phyloP scores from a whole-genome alignment of 352 stramenopile genomes.

The Globisporangium yorkense region DNA sequence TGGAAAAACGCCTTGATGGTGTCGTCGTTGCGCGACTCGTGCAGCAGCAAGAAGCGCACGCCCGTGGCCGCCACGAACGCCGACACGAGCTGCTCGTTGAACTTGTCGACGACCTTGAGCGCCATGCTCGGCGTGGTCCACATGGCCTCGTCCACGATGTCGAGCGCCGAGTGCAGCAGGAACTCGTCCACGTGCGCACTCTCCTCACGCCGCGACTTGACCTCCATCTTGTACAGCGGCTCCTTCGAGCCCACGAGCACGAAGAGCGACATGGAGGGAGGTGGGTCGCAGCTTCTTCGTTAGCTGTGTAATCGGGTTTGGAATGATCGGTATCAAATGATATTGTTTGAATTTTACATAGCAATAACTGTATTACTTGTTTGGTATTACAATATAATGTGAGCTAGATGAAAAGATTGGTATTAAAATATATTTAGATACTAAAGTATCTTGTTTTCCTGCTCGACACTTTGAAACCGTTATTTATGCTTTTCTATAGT shows the following conservation, averaged over 20 bases:
- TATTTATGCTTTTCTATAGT: no score
- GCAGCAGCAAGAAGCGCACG: slow-evolving; percentile 95
- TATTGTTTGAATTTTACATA: no score
- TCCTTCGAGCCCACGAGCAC: slow-evolving; percentile 83
- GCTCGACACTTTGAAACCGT: no score
- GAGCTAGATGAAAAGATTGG: no score
- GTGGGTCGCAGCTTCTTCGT: no score
- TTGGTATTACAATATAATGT: no score
- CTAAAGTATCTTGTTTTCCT: no score
- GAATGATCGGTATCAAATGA: no score
- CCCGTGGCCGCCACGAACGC: slow-evolving; percentile 95
- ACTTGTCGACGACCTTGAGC: slow-evolving; percentile 90
- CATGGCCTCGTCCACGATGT: slow-evolving; percentile 95
- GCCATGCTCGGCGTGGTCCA: slow-evolving; percentile 93
- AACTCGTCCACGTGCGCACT: slow-evolving; percentile 96
- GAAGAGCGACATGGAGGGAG: slow-evolving; percentile 69
- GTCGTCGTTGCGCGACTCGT: slow-evolving; percentile 93
- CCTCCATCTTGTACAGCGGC: slow-evolving; percentile 86
- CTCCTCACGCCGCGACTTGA: slow-evolving; percentile 73
- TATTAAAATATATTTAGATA: no score
- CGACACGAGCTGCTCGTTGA: slow-evolving; percentile 97
- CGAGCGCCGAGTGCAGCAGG: slow-evolving; percentile 95
- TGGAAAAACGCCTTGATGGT: slow-evolving; percentile 95
- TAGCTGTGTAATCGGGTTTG: no score
- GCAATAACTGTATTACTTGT: no score